Evolutionary conservation across 306 rosid genomes (phyloP).

Genomic region (Casuarina glauca): DNA sequence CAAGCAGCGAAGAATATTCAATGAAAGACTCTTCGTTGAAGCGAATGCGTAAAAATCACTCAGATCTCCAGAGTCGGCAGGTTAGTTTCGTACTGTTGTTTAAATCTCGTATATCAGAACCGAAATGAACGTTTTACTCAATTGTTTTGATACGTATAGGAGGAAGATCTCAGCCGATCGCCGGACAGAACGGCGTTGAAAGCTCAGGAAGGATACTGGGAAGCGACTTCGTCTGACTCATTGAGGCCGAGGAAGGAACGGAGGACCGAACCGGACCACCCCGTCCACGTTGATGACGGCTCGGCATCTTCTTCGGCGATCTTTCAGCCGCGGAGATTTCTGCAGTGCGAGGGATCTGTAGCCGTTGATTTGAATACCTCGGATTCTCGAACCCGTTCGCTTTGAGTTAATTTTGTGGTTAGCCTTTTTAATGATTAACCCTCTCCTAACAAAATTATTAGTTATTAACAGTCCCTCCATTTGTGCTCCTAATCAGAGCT

Average conservation of each 20-base stretch:
- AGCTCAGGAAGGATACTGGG: constrained; percentile 24
- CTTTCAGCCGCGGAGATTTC: not conserved
- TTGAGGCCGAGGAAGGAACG: constrained; percentile 20
- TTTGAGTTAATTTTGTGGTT: constrained; percentile 18
- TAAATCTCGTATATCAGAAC: not conserved
- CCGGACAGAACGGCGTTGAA: constrained; percentile 12
- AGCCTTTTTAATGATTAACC: constrained; percentile 23
- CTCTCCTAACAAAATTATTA: constrained; percentile 32
- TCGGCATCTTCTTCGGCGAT: not conserved
- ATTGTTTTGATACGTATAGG: not conserved
- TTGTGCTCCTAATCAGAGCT: not conserved
- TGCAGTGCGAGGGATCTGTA: constrained; percentile 11
- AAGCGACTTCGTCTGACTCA: constrained; percentile 26
- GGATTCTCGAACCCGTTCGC: constrained; percentile 17
- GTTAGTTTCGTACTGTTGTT: constrained; percentile 13
- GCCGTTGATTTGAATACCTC: constrained; percentile 36
- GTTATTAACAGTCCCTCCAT: constrained; percentile 34
- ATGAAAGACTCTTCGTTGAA: constrained; percentile 32
- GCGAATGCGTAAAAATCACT: constrained; percentile 44
- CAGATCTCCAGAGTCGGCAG: constrained; percentile 36
- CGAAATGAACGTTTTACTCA: not conserved
- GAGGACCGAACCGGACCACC: not conserved
- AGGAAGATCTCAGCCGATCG: constrained; percentile 35
- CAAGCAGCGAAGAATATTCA: constrained; percentile 51
- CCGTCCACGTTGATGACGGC: constrained; percentile 3